phyloP scores from a whole-genome alignment of 1,284 basidiomycete genomes.

The Ceratobasidium theobromae region DNA sequence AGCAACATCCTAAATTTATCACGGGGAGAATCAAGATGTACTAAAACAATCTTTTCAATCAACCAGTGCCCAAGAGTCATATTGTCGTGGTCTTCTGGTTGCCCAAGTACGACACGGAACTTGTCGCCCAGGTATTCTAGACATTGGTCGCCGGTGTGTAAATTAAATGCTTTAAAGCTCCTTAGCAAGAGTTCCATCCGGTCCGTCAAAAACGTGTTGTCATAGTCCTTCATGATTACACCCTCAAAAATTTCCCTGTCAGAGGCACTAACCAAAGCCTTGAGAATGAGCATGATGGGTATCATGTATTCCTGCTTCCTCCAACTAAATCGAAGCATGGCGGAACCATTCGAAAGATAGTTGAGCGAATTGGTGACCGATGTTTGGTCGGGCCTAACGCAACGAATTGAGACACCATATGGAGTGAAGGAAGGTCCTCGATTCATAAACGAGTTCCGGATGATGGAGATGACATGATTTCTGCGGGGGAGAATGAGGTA shows the following conservation, averaged over 20 bases:
- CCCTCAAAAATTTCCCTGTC: constrained; percentile 98
- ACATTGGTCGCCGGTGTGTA: constrained; percentile 91
- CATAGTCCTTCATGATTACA: constrained; percentile 96
- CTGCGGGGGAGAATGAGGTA: constrained; percentile 91
- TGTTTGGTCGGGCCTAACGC: constrained; percentile 88
- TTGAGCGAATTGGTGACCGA: constrained; percentile 94
- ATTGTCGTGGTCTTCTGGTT: constrained; percentile 94
- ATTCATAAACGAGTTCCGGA: constrained; percentile 84
- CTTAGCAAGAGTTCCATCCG: constrained; percentile 97
- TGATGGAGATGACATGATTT: constrained; percentile 86
- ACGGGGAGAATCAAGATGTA: constrained; percentile 85
- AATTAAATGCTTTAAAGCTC: constrained; percentile 90
- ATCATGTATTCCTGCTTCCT: constrained; percentile 99
- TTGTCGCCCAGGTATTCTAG: constrained; percentile 97
- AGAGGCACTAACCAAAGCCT: constrained; percentile 90
- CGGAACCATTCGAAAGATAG: constrained; percentile 94
- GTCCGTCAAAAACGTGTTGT: constrained; percentile 97
- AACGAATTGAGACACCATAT: constrained; percentile 94
- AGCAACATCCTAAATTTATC: constrained; percentile 98
- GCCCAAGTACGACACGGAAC: constrained; percentile 88
- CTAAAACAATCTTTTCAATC: constrained; percentile 83
- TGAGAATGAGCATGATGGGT: constrained; percentile 95
- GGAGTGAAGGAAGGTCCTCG: constrained; percentile 94
- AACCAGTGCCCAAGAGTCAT: constrained; percentile 81
- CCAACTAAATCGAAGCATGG: constrained; percentile 96